Base-by-base conservation (phyloP, 352 stramenopile species). In the Phytophthora tubulina region DNA sequence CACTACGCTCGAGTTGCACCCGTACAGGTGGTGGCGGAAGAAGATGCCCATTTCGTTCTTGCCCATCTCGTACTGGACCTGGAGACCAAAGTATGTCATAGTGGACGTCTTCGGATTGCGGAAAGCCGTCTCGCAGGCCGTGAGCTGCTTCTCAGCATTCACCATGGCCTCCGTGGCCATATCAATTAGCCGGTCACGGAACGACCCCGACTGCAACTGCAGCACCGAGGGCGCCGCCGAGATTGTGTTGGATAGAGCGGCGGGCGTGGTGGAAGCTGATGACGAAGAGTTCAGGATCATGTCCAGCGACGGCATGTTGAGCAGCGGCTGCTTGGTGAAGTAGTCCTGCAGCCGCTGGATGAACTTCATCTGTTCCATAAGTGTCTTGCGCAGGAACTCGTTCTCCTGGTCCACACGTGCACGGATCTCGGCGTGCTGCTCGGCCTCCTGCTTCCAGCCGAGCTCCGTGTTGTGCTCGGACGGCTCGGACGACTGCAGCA, bases 361-460 rank as follows among this genome's bases (percentile, higher is more conserved):
- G 56, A 96, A 96, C 79, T 96, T 96, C 89, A 96, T 96, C 83
- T 96, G 89, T 65, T 96, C 89, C 88, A 95, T 96, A 17, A 96
- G 65, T 52, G 89, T 96, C 73, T 95, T 95, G 52, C 89, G 85
- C 59, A 96, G 54, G 54, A 96, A 96, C 70, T 96, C 89, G 67
- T 96, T 96, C 69, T 96, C 89, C 74, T 96, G 88, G 71, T 96
- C 89, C 35, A 96, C 89, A 38, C 89, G 89, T 14, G 89, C 89
- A 27, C 89, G 89, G 51, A 96, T 95, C 61, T 96, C 88, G 8
- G 89, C 89, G 62, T 96, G 89, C 67, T 96, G 89, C 70, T 96
- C 89, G 21, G 89, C 89, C 67, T 96, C 89, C 58, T 96, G 88
- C 76, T 96, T 96, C 89, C 89, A 96, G 8, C 88, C 89, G 7